Base-by-base conservation (phyloP, 345 rosid species). In the Moricandia arvensis region DNA sequence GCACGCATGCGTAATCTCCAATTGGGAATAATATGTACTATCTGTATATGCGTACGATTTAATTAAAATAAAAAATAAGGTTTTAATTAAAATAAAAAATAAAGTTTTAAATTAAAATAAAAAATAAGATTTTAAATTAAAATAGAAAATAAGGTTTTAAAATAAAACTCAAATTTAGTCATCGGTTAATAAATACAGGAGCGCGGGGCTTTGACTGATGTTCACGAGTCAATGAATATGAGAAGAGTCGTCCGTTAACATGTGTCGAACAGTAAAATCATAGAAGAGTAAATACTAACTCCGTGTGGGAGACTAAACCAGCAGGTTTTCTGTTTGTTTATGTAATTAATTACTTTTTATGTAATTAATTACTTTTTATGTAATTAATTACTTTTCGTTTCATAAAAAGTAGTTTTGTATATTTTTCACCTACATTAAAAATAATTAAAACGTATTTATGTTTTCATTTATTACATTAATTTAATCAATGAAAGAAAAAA, bases 291-390 rank as follows among this genome's bases (percentile, higher is more conserved):
- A 26, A 53, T 49, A 59, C 68, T 69, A 74, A 74, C 53, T 61
- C 43, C 77, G 75, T 88, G 91, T 78, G 85, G 93, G 89, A 80
- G 76, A 82, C 86, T 82, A 78, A 41, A 74, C 85, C 90, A 85
- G 87, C 95, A 87, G 78, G 78, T 53, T 81, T 75, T 78, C 57
- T 54, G 78, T 75, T 81, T 79, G 16, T 63, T 55, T 38, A 18
- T 59, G 34, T 6, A 10, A 29, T 54, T 55, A 41, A 63, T 70
- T 70, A 60, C n/a, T n/a, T n/a, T 62, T 55, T n/a, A n/a, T n/a
- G n/a, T n/a, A n/a, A n/a, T n/a, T n/a, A n/a, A n/a, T n/a, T n/a
- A n/a, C n/a, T n/a, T n/a, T n/a, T n/a, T n/a, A n/a, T n/a, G n/a
- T n/a, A n/a, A n/a, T n/a, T n/a, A n/a, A n/a, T n/a, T n/a, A n/a